phyloP scores from a whole-genome alignment of 148 eudicot genomes.

The Persicaria maculosa region DNA sequence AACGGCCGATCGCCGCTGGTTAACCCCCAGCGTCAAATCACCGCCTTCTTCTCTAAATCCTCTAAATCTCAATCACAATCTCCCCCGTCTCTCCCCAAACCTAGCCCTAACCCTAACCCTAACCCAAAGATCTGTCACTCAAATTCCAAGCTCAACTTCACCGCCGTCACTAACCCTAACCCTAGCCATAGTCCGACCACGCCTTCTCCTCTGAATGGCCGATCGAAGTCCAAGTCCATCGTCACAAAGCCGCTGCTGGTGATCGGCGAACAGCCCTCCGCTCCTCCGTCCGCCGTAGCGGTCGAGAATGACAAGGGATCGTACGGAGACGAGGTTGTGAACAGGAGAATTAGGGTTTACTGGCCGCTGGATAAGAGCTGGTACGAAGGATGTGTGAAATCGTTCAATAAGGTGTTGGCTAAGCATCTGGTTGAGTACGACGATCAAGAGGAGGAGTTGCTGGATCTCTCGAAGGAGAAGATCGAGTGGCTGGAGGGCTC shows the following conservation, averaged over 20 bases:
- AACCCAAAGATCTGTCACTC: neutral
- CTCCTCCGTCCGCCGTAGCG: slow-evolving; percentile 15
- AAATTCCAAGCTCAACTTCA: slow-evolving; percentile 27
- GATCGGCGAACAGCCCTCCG: slow-evolving; percentile 26
- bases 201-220: slow-evolving; percentile 51
- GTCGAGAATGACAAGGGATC: slow-evolving; percentile 3
- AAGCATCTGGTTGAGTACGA: slow-evolving; percentile 84
- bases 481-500: slow-evolving; percentile 56
- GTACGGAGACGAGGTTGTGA: slow-evolving; percentile 48
- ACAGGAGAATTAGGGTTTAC: slow-evolving; percentile 59
- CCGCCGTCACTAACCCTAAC: slow-evolving; percentile 18
- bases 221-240: slow-evolving; percentile 24
- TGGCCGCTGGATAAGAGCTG: slow-evolving; percentile 82
- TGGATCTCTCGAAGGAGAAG: slow-evolving; percentile 61
- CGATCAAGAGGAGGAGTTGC: slow-evolving; percentile 64
- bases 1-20: slow-evolving; percentile 87
- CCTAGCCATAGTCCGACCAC: slow-evolving; percentile 40
- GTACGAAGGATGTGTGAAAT: slow-evolving; percentile 73
- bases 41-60: slow-evolving; percentile 62
- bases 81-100: slow-evolving; percentile 24
- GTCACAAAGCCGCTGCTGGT: slow-evolving; percentile 41
- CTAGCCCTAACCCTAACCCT: slow-evolving; percentile 10
- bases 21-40: slow-evolving; percentile 82
- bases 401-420: slow-evolving; percentile 41
- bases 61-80: slow-evolving; percentile 24